Evolutionary conservation across 1,284 basidiomycete genomes (phyloP), one percentile per base, ranked within the genome.

Genomic region (Singerocomus inundabilis): DNA sequence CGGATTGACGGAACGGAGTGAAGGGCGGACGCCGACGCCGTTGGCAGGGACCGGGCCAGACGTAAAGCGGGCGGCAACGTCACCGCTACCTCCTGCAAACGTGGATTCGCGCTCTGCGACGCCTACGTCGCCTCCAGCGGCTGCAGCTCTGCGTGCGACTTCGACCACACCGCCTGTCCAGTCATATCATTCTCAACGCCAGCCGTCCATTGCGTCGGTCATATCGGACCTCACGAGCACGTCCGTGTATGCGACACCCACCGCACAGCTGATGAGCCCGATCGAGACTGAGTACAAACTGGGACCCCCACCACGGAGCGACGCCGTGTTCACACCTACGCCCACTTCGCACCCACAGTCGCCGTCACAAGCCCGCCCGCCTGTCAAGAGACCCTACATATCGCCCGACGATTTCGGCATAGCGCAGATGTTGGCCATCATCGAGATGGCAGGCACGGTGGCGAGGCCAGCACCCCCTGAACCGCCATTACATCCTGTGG

Each of bases 381-480:
- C 38, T 9, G 57, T 62, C 45, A 73, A 73, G 48, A 74, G 67
- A 44, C 72, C 79, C 9, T 67, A 83, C 26, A 69, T 89, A 37
- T 82, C 87, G 24, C 80, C 80, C 55, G 85, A 92, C 61, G 90
- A 94, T 66, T 94, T 93, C 68, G 93, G 92, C 1, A 72, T 93
- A 34, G 73, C 81, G 12, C 77, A 84, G 48, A 91, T 95, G 85
- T 78, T 93, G 75, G 84, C 88, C 10, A 76, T 94, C 42, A 91
- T 95, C 51, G 82, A 91, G 60, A 78, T 81, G 32, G 77, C 80
- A 30, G 84, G 82, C 30, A 55, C 44, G 31, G 49, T 63, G 11
- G 24, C 41, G 5, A 65, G 40, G 31, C 39, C 42, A 6, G n/a
- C n/a, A n/a, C n/a, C n/a, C n/a, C 39, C 52, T 16, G 64, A 66